Percentiles rank a stretch among this genome's conserved stretches.
Conservation (phyloP, 1,284 basidiomycete species). For the Coriolopsis trogii region DNA sequence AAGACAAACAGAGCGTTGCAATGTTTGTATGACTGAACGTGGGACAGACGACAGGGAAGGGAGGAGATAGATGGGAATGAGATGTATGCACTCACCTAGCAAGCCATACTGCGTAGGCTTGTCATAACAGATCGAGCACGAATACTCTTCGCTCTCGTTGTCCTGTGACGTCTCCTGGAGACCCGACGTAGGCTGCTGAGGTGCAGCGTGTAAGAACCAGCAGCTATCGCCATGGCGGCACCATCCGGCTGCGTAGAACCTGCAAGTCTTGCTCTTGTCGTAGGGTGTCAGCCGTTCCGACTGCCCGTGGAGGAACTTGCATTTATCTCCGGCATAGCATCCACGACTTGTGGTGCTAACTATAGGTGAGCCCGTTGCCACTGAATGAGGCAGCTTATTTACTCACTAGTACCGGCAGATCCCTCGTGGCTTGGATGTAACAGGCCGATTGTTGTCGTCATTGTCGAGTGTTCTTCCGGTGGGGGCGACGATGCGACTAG, state of each 20-base stretch:
- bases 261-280: constrained; percentile 70
- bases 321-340: constrained; percentile 63
- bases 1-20: not conserved
- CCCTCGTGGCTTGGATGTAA: constrained; percentile 47
- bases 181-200: constrained; percentile 25
- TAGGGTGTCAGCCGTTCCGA: constrained; percentile 59
- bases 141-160: constrained; percentile 40
- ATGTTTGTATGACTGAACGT: not conserved
- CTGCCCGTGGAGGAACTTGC: constrained; percentile 75
- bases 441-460: constrained; percentile 42
- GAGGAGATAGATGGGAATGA: constrained; percentile 21
- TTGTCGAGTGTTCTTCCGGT: not conserved
- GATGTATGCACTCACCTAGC: constrained; percentile 45
- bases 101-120: constrained; percentile 67
- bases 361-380: not conserved
- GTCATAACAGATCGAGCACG: constrained; percentile 75
- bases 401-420: constrained; percentile 29
- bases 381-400: too few species aligned
- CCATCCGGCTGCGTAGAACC: constrained; percentile 63
- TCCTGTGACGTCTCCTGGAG: constrained; percentile 31
- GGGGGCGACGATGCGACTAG: not conserved
- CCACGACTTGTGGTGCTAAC: constrained; percentile 50
- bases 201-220: constrained; percentile 66
- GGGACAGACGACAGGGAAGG: not conserved
- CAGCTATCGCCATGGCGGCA: constrained; percentile 68